Conservation (phyloP, 176 grass and related monocot genomes). For the Areca catechu region DNA sequence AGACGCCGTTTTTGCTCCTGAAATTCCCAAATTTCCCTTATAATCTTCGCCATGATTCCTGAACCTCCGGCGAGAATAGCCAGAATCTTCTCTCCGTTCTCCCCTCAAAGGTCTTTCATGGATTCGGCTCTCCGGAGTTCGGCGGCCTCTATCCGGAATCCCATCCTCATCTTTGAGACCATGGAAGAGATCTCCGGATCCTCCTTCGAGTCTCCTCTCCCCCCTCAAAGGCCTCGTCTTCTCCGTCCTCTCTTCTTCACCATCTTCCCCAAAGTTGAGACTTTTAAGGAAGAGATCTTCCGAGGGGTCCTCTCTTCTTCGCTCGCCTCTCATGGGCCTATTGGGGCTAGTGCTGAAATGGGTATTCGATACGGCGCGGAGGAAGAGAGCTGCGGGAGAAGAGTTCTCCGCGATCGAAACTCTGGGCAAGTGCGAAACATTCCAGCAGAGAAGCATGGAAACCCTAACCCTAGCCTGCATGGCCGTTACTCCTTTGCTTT, state of each 20-base stretch:
- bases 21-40: too few species aligned
- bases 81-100: too few species aligned
- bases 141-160: too few species aligned
- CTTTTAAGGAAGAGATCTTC: conserved; percentile 46
- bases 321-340: conserved; percentile 1
- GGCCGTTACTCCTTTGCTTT: not conserved
- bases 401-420: not conserved
- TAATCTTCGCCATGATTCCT: too few species aligned
- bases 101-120: too few species aligned
- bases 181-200: not conserved
- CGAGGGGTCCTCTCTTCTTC: not conserved
- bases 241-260: conserved; percentile 16
- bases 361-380: too few species aligned
- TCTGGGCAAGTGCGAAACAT: not conserved
- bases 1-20: too few species aligned
- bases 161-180: too few species aligned
- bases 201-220: conserved; percentile 7
- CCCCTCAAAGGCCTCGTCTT: conserved; percentile 7
- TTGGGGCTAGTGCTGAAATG: not conserved
- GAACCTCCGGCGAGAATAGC: too few species aligned
- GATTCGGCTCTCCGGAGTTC: too few species aligned
- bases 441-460: not conserved
- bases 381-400: not conserved
- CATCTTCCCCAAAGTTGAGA: conserved; percentile 49
- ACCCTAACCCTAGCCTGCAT: not conserved